Conservation (phyloP, 371 early-diverging fungal species). For the Rhizopus sp. region DNA sequence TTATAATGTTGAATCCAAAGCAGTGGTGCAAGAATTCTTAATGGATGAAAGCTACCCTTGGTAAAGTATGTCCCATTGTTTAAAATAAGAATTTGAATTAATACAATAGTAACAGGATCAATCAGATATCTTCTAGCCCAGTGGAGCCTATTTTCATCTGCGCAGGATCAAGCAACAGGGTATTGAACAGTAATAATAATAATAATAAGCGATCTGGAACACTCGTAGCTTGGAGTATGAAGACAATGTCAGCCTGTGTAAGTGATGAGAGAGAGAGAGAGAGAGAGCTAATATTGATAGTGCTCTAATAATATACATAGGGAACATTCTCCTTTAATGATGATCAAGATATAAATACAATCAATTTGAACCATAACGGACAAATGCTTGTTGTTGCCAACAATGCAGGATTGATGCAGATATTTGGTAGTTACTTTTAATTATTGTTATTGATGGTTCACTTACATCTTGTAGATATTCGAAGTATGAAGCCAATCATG, state of each 20-base stretch:
- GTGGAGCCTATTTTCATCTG: constrained; percentile 59
- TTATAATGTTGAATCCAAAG: constrained; percentile 60
- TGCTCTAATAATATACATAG: constrained; percentile 9
- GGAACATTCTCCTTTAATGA: constrained; percentile 30
- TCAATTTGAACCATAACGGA: constrained; percentile 68
- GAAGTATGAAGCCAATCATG: constrained; percentile 60
- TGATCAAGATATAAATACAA: constrained; percentile 48
- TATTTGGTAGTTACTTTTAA: constrained; percentile 48
- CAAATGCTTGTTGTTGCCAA: constrained; percentile 65
- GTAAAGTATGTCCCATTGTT: constrained; percentile 20
- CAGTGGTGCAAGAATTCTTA: constrained; percentile 61
- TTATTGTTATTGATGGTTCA: background rate
- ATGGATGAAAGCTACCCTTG: constrained; percentile 56
- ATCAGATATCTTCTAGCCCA: constrained; percentile 60
- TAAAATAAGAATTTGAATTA: background rate
- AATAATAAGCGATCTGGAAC: constrained; percentile 35
- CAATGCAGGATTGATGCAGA: constrained; percentile 53
- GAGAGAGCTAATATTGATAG: background rate
- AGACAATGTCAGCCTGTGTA: constrained; percentile 59
- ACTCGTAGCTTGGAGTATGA: constrained; percentile 62
- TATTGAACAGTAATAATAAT: constrained; percentile 3
- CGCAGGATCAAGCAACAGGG: constrained; percentile 43
- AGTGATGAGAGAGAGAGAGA: constrained; percentile 10
- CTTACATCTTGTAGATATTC: constrained; percentile 44
- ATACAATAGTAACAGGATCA: constrained; percentile 36